Evolutionary conservation across 352 stramenopile genomes (phyloP).

Genomic region (Globisporangium abappressorium): DNA sequence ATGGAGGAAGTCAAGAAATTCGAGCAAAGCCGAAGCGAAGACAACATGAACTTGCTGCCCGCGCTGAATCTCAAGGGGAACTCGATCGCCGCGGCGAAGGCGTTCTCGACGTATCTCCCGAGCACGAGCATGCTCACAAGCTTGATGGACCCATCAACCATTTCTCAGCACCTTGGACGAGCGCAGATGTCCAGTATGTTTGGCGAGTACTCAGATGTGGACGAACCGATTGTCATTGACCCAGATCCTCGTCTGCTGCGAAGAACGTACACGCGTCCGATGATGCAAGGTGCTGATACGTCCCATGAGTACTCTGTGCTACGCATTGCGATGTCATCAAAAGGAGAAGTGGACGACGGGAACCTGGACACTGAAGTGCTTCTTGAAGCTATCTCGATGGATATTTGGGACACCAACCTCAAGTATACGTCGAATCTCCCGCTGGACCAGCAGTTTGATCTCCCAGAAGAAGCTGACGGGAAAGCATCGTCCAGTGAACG

Average conservation of each 20-base stretch:
- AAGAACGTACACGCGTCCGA: constrained; percentile 31
- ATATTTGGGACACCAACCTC: constrained; percentile 81
- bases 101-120: constrained; percentile 72
- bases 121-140: constrained; percentile 68
- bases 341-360: constrained; percentile 48
- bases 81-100: constrained; percentile 62
- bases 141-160: constrained; percentile 65
- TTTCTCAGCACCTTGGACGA: constrained; percentile 44
- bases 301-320: constrained; percentile 63
- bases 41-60: constrained; percentile 61
- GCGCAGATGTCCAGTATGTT: constrained; percentile 50
- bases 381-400: constrained; percentile 83
- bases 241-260: constrained; percentile 41
- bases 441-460: constrained; percentile 58
- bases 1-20: constrained; percentile 57
- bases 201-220: constrained; percentile 49
- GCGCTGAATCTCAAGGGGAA: constrained; percentile 52
- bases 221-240: constrained; percentile 60
- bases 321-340: constrained; percentile 79
- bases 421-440: constrained; percentile 83
- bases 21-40: constrained; percentile 39
- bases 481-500: background rate
- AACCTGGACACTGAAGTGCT: constrained; percentile 75
- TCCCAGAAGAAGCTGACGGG: constrained; percentile 35
- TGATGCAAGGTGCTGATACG: constrained; percentile 24